These are phyloP conservation scores for Boletus huronensis DNA, from an alignment of 768 basidiomycete genomes.

Conservation along the genomic window DNA sequence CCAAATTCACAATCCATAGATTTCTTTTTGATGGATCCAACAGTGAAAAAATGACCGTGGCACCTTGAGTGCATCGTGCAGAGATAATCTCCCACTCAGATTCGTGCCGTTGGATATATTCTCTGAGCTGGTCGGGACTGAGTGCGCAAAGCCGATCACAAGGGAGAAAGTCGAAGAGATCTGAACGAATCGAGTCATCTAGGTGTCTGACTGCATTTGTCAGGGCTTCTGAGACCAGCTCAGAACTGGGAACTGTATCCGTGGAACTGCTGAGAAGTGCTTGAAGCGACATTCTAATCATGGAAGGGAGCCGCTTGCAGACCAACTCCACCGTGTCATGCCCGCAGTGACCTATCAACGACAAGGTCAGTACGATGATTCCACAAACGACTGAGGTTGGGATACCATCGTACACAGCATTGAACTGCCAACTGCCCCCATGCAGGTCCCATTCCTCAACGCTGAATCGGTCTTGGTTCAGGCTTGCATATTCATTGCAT, in stretches of 20 bases:
- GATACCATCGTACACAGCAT: constrained; percentile 45
- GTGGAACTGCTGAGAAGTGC: constrained; percentile 28
- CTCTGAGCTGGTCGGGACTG: constrained; percentile 38
- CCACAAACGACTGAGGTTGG: constrained; percentile 14
- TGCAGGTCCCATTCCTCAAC: constrained; percentile 41
- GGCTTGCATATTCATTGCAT: constrained; percentile 32
- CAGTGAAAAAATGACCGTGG: constrained; percentile 33
- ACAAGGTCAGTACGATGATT: constrained; percentile 21
- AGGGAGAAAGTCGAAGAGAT: constrained; percentile 45
- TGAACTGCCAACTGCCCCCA: constrained; percentile 42
- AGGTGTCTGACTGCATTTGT: constrained; percentile 36
- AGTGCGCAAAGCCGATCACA: constrained; percentile 32
- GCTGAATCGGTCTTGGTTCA: constrained; percentile 42
- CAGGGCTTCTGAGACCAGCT: constrained; percentile 39
- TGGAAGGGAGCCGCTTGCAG: constrained; percentile 37
- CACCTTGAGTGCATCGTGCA: constrained; percentile 32
- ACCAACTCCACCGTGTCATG: constrained; percentile 47
- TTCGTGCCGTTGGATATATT: constrained; percentile 36
- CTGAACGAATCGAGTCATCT: constrained; percentile 43
- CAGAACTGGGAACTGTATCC: constrained; percentile 22
- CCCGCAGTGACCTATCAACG: constrained; percentile 43
- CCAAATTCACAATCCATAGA: constrained; percentile 34
- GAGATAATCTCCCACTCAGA: constrained; percentile 36
- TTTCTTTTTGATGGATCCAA: constrained; percentile 27
- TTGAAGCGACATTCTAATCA: constrained; percentile 39